A percentile compares a stretch with the other conserved stretches of the same genome.
Evolutionary conservation across 108 stramenopile species (phyloP).

Genomic region (Aurantiochytrium sp.): DNA sequence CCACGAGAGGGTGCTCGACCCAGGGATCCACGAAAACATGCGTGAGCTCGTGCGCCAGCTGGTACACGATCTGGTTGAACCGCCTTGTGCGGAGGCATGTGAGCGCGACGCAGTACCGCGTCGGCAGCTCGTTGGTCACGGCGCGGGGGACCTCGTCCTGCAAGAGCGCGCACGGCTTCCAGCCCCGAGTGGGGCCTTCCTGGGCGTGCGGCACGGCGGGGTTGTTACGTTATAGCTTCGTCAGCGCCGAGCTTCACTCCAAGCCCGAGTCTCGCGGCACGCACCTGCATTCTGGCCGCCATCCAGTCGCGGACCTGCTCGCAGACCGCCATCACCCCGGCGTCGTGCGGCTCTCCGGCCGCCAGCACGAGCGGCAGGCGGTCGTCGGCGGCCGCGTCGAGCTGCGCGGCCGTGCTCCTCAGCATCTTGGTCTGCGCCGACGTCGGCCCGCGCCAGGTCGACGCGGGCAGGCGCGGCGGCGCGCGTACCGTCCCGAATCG

Average conservation of each 20-base stretch:
- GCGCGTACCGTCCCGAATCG: too few relatives aligned
- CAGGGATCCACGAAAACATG: not conserved
- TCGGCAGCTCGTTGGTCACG: not conserved
- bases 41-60: not conserved
- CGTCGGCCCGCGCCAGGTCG: too few relatives aligned
- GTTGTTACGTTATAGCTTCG: too few relatives aligned
- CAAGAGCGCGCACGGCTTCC: not conserved
- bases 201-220: not conserved
- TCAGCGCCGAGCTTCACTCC: too few relatives aligned
- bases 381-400: not conserved
- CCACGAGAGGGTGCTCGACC: not conserved
- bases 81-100: not conserved
- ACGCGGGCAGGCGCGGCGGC: too few relatives aligned
- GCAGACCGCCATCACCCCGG: not conserved
- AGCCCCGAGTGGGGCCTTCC: slow-evolving; percentile 1
- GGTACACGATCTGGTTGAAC: slow-evolving; percentile 16
- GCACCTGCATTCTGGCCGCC: not conserved
- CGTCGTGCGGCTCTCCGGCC: not conserved
- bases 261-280: too few relatives aligned
- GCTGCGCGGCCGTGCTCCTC: too few relatives aligned
- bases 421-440: too few relatives aligned
- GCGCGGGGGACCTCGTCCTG: slow-evolving; percentile 12
- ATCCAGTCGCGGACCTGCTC: slow-evolving; percentile 7
- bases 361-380: not conserved
- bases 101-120: not conserved